Percentiles rank a stretch among this genome's conserved stretches.
Evolutionary conservation across 306 rosid genomes (phyloP).

Genomic region (Gastrolobium bilobum): DNA sequence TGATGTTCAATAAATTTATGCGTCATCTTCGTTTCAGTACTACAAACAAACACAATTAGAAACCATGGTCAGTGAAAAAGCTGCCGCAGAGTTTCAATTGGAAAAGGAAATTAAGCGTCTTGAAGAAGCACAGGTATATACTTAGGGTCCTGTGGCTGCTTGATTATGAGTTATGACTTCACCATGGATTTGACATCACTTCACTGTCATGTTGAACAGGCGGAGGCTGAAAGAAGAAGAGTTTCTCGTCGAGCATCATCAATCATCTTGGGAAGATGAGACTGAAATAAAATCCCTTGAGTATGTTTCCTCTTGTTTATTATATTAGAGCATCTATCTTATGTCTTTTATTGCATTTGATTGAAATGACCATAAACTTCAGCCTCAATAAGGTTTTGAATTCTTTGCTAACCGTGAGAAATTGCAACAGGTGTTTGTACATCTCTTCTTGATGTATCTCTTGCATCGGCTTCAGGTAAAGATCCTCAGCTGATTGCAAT

Average conservation of each 20-base stretch:
- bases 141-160: conserved; percentile 44
- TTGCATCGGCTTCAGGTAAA: conserved; percentile 96
- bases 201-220: conserved; percentile 65
- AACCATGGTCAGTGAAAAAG: conserved; percentile 96
- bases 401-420: conserved; percentile 51
- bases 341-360: conserved; percentile 43
- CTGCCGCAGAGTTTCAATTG: conserved; percentile 93
- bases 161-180: conserved; percentile 28
- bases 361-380: conserved; percentile 22
- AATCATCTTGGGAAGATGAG: conserved; percentile 97
- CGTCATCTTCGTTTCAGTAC: conserved; percentile 64
- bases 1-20: conserved; percentile 42
- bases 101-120: conserved; percentile 94
- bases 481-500: background rate
- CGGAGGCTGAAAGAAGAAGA: conserved; percentile 89
- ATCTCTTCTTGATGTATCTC: conserved; percentile 96
- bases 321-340: conserved; percentile 35
- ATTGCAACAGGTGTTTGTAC: conserved; percentile 88
- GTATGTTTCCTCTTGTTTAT: conserved; percentile 65
- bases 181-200: conserved; percentile 44
- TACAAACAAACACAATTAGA: conserved; percentile 99
- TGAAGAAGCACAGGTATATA: conserved; percentile 85
- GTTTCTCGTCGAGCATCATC: conserved; percentile 83
- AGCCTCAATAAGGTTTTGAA: conserved; percentile 35
- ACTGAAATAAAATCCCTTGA: conserved; percentile 90